Evolutionary conservation across 108 stramenopile genomes (phyloP).

Genomic region (Cyclotella distinguenda): DNA sequence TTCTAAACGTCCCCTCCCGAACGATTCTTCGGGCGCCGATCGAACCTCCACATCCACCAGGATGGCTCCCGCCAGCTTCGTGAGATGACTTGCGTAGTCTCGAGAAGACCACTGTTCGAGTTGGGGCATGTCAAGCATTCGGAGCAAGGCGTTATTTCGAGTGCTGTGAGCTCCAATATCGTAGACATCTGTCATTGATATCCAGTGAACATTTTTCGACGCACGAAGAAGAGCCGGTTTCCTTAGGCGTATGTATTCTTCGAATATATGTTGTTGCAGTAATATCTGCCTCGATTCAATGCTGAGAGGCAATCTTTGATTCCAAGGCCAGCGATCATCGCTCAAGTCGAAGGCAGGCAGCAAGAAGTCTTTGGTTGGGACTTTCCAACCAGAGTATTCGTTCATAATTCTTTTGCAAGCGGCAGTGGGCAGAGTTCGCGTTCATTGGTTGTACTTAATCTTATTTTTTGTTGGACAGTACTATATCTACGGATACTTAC

Average conservation of each 20-base stretch:
- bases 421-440: too few relatives aligned
- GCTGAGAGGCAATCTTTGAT: slow-evolving; percentile 35
- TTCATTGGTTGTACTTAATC: too few relatives aligned
- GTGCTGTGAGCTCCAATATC: background rate
- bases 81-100: background rate
- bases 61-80: background rate
- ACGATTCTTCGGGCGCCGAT: slow-evolving; percentile 14
- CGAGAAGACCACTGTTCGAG: slow-evolving; percentile 15
- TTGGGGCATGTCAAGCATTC: background rate
- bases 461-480: too few relatives aligned
- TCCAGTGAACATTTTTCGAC: background rate
- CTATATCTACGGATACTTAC: too few relatives aligned
- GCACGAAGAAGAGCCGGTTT: slow-evolving; percentile 1
- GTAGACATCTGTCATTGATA: background rate
- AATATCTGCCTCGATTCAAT: slow-evolving; percentile 53
- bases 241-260: background rate
- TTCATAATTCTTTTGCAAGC: too few relatives aligned
- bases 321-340: slow-evolving; percentile 2
- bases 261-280: slow-evolving; percentile 3
- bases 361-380: slow-evolving; percentile 20
- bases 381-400: slow-evolving; percentile 46
- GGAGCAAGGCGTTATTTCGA: background rate
- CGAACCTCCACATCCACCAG: slow-evolving; percentile 36
- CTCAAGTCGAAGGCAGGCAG: slow-evolving; percentile 8
- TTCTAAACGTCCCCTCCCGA: slow-evolving; percentile 35